Evolutionary conservation across 768 basidiomycete species (phyloP).

Genomic region (Tylopilus sp.): DNA sequence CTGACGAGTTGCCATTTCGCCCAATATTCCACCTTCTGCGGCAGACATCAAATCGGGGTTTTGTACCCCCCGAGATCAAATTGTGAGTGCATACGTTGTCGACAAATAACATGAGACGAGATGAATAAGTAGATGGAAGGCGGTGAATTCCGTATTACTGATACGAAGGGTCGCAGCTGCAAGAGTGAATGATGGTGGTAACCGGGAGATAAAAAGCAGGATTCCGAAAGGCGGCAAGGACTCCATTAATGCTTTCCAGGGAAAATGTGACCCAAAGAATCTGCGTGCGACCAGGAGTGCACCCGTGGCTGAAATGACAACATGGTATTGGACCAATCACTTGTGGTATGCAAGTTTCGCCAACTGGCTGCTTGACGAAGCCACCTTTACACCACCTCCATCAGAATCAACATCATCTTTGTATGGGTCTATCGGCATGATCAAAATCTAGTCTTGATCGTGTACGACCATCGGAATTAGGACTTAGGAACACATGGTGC

Average conservation of each 20-base stretch:
- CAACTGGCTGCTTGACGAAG: background rate
- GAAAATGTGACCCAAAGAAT: background rate
- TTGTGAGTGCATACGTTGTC: background rate
- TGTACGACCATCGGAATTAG: background rate
- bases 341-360: background rate
- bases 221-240: background rate
- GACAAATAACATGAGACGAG: background rate
- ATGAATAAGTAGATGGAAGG: background rate
- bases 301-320: background rate
- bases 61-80: background rate
- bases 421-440: background rate
- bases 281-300: background rate
- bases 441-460: background rate
- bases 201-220: background rate
- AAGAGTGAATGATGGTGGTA: background rate
- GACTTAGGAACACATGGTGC: background rate
- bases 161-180: background rate
- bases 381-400: background rate
- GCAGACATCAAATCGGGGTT: no score
- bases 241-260: background rate
- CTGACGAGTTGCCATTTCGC: no score
- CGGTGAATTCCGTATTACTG: background rate
- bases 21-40: no score
- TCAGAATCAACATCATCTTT: background rate
- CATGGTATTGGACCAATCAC: background rate